These are phyloP conservation scores for Metschnikowia noctiluminum DNA, from an alignment of 805 yeast genomes.

Conservation along the genomic window DNA sequence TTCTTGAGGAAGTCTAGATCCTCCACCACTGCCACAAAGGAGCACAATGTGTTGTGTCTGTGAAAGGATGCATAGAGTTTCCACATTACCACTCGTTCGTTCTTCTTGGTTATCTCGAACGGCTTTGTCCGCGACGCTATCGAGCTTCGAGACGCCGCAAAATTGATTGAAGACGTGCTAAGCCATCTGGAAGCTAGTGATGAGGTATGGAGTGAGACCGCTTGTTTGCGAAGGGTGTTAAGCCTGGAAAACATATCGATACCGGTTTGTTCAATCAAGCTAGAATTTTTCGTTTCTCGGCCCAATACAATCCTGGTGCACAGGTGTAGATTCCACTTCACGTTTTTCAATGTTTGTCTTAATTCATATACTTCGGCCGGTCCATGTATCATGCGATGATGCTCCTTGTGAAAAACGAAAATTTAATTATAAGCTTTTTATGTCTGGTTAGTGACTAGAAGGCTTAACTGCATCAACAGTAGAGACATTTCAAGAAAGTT, in stretches of 20 bases:
- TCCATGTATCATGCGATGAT: too few species aligned
- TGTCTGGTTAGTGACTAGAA: too few species aligned
- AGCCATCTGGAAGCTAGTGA: constrained; percentile 11
- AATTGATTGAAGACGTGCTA: constrained; percentile 3
- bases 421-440: too few species aligned
- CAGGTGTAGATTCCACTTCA: constrained; percentile 4
- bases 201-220: constrained; percentile 5
- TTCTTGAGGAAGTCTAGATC: constrained; percentile 57
- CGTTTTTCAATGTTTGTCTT: too few species aligned
- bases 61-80: constrained; percentile 74
- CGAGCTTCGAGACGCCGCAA: constrained; percentile 7
- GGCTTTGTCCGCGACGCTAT: constrained; percentile 6
- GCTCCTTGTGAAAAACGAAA: too few species aligned
- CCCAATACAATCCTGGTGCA: constrained; percentile 5
- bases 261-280: background rate
- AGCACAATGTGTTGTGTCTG: constrained; percentile 77
- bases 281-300: constrained; percentile 3
- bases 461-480: too few species aligned
- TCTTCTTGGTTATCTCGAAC: constrained; percentile 10
- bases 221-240: constrained; percentile 12
- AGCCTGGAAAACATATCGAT: constrained; percentile 14
- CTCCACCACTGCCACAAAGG: constrained; percentile 68
- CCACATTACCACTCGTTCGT: constrained; percentile 52
- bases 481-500: too few species aligned
- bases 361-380: too few species aligned